These are phyloP conservation scores for Nicotiana paniculata DNA, from an alignment of 257 asterid genomes.

Conservation along the genomic window DNA sequence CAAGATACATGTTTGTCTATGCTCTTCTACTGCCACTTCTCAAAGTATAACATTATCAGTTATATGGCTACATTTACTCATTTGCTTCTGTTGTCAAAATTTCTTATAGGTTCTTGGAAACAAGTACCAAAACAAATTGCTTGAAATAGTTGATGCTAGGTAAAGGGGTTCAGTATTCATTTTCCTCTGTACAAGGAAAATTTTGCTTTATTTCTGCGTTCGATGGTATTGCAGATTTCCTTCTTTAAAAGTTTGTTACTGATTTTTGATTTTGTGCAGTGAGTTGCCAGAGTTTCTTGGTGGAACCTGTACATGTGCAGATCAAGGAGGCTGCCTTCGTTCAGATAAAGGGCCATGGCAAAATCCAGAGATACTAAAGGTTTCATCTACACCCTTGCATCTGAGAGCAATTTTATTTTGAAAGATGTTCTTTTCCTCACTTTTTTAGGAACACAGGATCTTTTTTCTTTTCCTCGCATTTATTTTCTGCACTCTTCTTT, in stretches of 20 bases:
- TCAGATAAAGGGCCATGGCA: conserved; percentile 93
- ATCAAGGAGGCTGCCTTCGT: conserved; percentile 71
- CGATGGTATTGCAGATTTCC: conserved; percentile 4
- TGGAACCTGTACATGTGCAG: conserved; percentile 67
- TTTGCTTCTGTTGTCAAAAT: conserved; percentile 5
- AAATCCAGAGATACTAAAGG: conserved; percentile 69
- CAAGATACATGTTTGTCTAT: conserved; percentile 59
- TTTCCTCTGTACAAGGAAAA: not conserved
- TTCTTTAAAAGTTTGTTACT: not conserved
- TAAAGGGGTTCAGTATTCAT: conserved; percentile 17
- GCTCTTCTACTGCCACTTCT: conserved; percentile 13
- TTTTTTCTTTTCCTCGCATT: not conserved
- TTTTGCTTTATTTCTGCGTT: not conserved
- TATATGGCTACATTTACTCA: conserved; percentile 11
- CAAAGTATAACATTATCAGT: not conserved
- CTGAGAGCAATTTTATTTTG: not conserved
- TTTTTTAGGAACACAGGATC: not conserved
- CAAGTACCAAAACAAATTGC: conserved; percentile 73
- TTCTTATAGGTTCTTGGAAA: conserved; percentile 61
- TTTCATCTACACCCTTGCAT: conserved; percentile 5
- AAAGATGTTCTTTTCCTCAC: not conserved
- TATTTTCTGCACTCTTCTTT: not conserved
- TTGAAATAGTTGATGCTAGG: conserved; percentile 74
- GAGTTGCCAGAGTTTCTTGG: conserved; percentile 79
- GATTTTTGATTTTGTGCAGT: conserved; percentile 29